phyloP scores from a whole-genome alignment of 768 basidiomycete species.

The Mycena kentingensis region DNA sequence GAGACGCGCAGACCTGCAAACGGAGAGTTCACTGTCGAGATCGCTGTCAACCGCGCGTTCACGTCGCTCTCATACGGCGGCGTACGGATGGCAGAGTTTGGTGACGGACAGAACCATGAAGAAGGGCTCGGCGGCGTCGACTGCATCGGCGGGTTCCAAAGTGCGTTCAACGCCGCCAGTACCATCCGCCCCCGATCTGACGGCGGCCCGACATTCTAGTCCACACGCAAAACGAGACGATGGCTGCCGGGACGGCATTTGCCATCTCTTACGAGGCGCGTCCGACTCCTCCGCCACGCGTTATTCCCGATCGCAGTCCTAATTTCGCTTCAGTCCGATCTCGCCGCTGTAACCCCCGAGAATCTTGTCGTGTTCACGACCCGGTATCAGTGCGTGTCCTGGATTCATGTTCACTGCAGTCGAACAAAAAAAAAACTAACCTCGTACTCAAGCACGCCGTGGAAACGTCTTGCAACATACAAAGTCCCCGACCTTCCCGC shows the following conservation, averaged over 20 bases:
- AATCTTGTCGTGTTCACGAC: slow-evolving; percentile 48
- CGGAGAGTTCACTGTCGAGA: slow-evolving; percentile 44
- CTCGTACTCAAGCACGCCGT: slow-evolving; percentile 41
- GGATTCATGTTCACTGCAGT: not conserved
- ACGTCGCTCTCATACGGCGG: slow-evolving; percentile 42
- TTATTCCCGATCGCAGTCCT: not conserved
- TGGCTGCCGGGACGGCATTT: slow-evolving; percentile 49
- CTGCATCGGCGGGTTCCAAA: slow-evolving; percentile 41
- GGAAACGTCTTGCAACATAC: slow-evolving; percentile 45
- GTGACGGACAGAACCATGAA: slow-evolving; percentile 38
- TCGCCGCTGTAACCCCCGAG: slow-evolving; percentile 41
- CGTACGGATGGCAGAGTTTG: slow-evolving; percentile 26
- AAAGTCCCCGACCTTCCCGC: slow-evolving; percentile 45
- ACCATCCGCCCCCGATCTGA: not conserved
- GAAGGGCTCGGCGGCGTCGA: slow-evolving; percentile 28
- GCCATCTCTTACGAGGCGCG: slow-evolving; percentile 45
- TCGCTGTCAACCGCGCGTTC: slow-evolving; percentile 41
- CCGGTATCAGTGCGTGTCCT: slow-evolving; percentile 36
- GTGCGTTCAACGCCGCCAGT: too few relatives aligned
- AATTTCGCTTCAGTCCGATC: slow-evolving; percentile 33
- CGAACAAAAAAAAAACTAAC: not conserved
- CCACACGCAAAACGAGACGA: slow-evolving; percentile 46
- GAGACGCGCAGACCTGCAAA: slow-evolving; percentile 37
- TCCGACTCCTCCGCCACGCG: not conserved
- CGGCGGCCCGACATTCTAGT: slow-evolving; percentile 30